Evolutionary conservation across 1,284 basidiomycete species (phyloP), one percentile per base, ranked within the genome.

Genomic region (Boletus sp.): DNA sequence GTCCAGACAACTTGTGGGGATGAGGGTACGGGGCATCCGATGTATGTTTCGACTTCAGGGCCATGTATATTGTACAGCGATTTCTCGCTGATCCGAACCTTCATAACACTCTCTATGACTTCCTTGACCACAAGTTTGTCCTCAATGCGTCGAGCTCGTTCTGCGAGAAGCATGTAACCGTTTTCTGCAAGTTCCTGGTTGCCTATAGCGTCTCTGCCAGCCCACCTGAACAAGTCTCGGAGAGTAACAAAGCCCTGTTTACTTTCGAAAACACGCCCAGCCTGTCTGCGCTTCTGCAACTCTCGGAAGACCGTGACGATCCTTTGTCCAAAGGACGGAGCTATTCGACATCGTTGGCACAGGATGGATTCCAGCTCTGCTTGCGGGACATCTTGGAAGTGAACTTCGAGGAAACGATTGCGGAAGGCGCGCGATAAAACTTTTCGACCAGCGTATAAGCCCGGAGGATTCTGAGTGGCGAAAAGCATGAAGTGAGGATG

Each of bases 401-500:
- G 96, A 37, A 99, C 91, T 74, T 99, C 97, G 16, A 99, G 82
- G 77, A 99, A 99, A n/a, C 97, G 91, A 75, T 97, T 98, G 36
- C 97, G 85, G 78, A 99, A 98, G 0, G 97, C 97, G 36, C 97
- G 85, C 4, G 96, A 98, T 13, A 99, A 77, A 6, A 98, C 84
- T 73, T 99, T 99, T 63, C 97, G 84, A 7, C 97, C 97, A 2
- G 91, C 96, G 70, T 99, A 99, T n/a, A 98, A 76, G 1, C 96
- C 96, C 0, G 97, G 92, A 16, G 97, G 97, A 71, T 99, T 99
- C 73, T 99, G 97, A 0, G 97, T 98, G 0, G 96, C 96, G 68
- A 98, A 99, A 9, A 99, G 84, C 88, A 98, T 95, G 77, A 99
- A 99, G 73, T 94, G 89, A 2, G 94, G 91, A 73, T 99, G 96